phyloP scores from a whole-genome alignment of 192 early-diverging fungal species.

The Umbelopsis sp. region DNA sequence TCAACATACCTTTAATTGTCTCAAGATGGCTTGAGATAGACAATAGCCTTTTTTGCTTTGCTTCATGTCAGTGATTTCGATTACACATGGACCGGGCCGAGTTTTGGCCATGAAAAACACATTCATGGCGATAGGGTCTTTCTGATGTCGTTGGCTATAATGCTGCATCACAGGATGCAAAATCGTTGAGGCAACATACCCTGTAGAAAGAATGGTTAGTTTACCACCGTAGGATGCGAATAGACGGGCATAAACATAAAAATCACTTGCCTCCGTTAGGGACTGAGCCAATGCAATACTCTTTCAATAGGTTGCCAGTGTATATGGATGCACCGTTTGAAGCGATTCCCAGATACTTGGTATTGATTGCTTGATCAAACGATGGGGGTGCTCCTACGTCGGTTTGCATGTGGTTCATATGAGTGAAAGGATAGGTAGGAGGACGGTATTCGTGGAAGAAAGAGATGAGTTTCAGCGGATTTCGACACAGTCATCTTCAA shows the following conservation, averaged over 20 bases:
- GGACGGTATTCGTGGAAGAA: too few relatives aligned
- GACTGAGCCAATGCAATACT: constrained; percentile 29
- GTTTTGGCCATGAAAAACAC: constrained; percentile 36
- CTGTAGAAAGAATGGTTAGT: neutral
- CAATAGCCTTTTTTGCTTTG: constrained; percentile 32
- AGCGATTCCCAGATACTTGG: constrained; percentile 17
- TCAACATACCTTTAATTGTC: constrained; percentile 29
- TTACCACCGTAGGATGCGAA: neutral
- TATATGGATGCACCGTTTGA: constrained; percentile 15
- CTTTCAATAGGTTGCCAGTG: neutral
- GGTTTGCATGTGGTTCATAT: neutral
- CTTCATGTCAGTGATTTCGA: constrained; percentile 36
- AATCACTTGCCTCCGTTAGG: constrained; percentile 35
- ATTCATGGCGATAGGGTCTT: constrained; percentile 37
- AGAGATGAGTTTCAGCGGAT: too few relatives aligned
- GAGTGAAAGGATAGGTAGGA: neutral
- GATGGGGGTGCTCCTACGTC: neutral
- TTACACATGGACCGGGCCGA: neutral
- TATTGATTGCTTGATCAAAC: constrained; percentile 31
- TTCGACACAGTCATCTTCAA: too few relatives aligned
- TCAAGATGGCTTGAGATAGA: constrained; percentile 17
- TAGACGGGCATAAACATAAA: neutral
- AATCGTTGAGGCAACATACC: constrained; percentile 27
- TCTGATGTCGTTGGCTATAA: constrained; percentile 23
- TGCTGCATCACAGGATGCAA: constrained; percentile 24